Evolutionary conservation across 2,329 filamentous ascomycete genomes (phyloP).

Genomic region (Neonectria magnoliae): DNA sequence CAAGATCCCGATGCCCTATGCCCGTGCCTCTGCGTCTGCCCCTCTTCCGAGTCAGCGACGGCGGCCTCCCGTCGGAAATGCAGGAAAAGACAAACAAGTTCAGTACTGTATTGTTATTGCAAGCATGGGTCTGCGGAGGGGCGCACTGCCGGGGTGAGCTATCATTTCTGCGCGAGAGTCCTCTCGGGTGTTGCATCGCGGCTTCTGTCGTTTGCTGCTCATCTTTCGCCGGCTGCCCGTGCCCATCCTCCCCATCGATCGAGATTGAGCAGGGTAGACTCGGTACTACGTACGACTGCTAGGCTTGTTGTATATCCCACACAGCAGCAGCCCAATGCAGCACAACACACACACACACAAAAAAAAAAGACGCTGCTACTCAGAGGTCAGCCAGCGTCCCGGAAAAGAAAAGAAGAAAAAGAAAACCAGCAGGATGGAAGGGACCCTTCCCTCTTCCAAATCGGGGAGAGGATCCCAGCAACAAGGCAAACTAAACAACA

Average conservation of each 20-base stretch:
- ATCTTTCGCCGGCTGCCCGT: background rate
- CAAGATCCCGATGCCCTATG: too few species aligned
- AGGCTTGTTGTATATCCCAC: conserved; percentile 5
- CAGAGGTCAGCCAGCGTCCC: background rate
- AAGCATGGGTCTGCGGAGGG: background rate
- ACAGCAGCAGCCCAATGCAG: conserved; percentile 4
- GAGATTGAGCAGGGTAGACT: background rate
- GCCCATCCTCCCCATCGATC: background rate
- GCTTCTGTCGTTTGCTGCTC: background rate
- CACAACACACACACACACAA: background rate
- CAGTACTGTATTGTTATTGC: background rate
- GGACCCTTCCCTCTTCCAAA: background rate
- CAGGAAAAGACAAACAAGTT: background rate
- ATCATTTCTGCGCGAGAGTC: conserved; percentile 8
- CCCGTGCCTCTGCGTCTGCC: background rate
- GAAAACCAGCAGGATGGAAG: background rate
- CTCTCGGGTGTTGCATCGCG: background rate
- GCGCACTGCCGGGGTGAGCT: conserved; percentile 10
- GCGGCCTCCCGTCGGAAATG: background rate
- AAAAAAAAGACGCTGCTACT: too few species aligned
- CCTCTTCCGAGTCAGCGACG: background rate
- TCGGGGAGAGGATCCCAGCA: background rate
- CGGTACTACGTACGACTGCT: background rate
- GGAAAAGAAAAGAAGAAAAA: background rate
- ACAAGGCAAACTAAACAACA: background rate